Base-by-base conservation (phyloP, 192 early-diverging fungal genomes). In the Gigaspora rosea region DNA sequence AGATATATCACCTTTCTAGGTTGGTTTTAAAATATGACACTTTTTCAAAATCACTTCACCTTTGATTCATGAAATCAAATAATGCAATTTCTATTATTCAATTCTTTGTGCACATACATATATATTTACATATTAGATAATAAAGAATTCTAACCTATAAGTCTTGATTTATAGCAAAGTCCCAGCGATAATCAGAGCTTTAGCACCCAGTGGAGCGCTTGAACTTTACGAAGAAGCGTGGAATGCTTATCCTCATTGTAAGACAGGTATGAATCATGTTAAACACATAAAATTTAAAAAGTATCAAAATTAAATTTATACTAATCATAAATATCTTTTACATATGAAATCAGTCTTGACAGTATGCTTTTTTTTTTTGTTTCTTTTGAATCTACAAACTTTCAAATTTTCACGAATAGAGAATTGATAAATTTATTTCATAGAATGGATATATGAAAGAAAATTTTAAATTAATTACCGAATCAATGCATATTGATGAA, bases 221-320 rank as follows among this genome's bases (percentile, higher is more conserved):
- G 86, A 90, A 65, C 82, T 92, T 49, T 89, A 92, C 80, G 93
- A 94, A 76, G 90, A 90, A 80, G 93, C 93, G 59, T 94, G 93
- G 93, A 94, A 94, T 80, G 93, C 90, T 59, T 94, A 92, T 71
- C 93, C 93, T 8, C 89, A 90, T 81, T 76, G 75, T 56, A 76
- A 76, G 18, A 76, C 75, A 66, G 71, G 71, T 88, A 83, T 84
- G 36, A 22, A 46, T 8, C 49, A 9, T 48, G 79, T n/a, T 50
- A 27, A 27, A 27, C 27, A 27, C 27, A 27, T 69, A 3, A 50
- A 10, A 69, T 0, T 36, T 20, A 50, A 50, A 20, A 32, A 46
- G 49, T 50, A 13, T 18, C 49, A 32, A 50, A 50, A 69, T 69
- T 10, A 50, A 50, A 50, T 57, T 27, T 52, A 22, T 35, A 48